A percentile compares a stretch with the other conserved stretches of the same genome.
Conservation (phyloP, 768 basidiomycete genomes). For the Auricularia sp. region DNA sequence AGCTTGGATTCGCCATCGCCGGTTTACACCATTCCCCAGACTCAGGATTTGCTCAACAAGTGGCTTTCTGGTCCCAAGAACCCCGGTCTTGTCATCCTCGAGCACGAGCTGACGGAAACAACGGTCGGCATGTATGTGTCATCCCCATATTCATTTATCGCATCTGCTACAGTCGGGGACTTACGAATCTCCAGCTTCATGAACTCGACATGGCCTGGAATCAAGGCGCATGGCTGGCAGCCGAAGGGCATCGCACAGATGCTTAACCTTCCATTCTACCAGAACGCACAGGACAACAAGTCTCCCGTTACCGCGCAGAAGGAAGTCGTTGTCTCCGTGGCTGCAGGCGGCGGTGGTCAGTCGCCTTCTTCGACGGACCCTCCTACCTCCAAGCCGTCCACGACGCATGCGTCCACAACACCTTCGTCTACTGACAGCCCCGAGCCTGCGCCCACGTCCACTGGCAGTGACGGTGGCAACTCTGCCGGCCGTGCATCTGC, state of each 20-base stretch:
- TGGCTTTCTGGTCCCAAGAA: slow-evolving; percentile 50
- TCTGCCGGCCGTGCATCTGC: neutral
- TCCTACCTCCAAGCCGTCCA: neutral
- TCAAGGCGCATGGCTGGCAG: slow-evolving; percentile 63
- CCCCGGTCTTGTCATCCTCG: slow-evolving; percentile 73
- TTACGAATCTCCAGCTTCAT: slow-evolving; percentile 34
- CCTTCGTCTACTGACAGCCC: too few species aligned
- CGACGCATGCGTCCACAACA: neutral
- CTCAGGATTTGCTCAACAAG: slow-evolving; percentile 5
- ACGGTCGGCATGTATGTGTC: slow-evolving; percentile 36
- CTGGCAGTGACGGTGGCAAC: too few species aligned
- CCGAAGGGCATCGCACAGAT: slow-evolving; percentile 40
- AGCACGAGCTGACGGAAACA: slow-evolving; percentile 64
- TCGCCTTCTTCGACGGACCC: neutral
- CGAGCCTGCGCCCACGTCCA: too few species aligned
- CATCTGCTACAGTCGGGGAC: too few species aligned
- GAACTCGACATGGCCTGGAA: slow-evolving; percentile 42
- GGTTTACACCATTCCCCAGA: slow-evolving; percentile 39
- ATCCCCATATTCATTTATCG: too few species aligned
- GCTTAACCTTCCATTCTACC: neutral
- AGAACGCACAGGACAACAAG: neutral
- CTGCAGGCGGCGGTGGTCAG: neutral
- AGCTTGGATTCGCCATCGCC: slow-evolving; percentile 18
- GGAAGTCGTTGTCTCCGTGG: neutral
- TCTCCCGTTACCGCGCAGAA: neutral